These are phyloP conservation scores for Pythium apleroticum DNA, from an alignment of 352 stramenopile species.

Conservation along the genomic window DNA sequence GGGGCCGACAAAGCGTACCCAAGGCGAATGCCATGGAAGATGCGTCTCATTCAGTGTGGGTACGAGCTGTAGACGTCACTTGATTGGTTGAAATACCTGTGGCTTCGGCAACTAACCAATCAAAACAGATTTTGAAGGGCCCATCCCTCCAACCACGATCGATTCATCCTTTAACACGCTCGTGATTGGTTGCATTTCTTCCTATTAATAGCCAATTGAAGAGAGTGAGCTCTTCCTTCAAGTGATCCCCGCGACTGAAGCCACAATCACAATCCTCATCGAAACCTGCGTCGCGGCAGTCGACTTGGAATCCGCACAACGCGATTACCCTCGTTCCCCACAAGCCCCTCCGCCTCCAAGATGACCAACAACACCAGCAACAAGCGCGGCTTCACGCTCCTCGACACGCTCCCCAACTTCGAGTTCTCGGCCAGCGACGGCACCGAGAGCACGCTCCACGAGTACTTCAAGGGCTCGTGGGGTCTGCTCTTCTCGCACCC, in stretches of 20 bases:
- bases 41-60: too few species aligned
- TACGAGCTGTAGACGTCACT: too few species aligned
- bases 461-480: slow-evolving; percentile 66
- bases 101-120: slow-evolving; percentile 20
- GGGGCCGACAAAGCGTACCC: not conserved
- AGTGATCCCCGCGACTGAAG: too few species aligned
- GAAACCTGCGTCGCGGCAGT: too few species aligned
- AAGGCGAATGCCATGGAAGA: too few species aligned
- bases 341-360: slow-evolving; percentile 13
- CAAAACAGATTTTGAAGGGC: slow-evolving; percentile 2
- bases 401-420: slow-evolving; percentile 66
- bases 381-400: slow-evolving; percentile 48
- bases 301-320: not conserved
- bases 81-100: too few species aligned
- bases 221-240: too few species aligned
- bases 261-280: too few species aligned
- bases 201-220: too few species aligned
- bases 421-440: slow-evolving; percentile 55
- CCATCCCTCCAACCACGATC: slow-evolving; percentile 18
- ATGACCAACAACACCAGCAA: slow-evolving; percentile 28
- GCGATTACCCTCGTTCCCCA: slow-evolving; percentile 2
- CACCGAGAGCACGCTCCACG: slow-evolving; percentile 48
- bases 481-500: slow-evolving; percentile 85
- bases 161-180: slow-evolving; percentile 8
- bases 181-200: slow-evolving; percentile 17